phyloP scores from a whole-genome alignment of 2,329 filamentous ascomycete genomes.

The Albophoma yamanashiensis region DNA sequence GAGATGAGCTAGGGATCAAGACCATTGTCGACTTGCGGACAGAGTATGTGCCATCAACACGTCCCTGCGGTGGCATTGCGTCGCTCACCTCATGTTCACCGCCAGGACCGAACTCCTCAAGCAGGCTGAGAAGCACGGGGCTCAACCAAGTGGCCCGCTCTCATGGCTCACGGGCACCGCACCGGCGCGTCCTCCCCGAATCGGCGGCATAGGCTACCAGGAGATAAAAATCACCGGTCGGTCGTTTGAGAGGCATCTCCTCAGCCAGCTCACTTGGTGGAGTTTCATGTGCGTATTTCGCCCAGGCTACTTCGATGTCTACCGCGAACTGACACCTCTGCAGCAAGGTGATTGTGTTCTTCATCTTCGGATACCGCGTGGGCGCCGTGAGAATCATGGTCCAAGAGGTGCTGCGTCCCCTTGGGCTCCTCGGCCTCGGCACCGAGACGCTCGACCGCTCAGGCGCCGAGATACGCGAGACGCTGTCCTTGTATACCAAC shows the following conservation, averaged over 20 bases:
- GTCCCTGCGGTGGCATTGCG: not conserved
- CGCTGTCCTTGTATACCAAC: conserved; percentile 17
- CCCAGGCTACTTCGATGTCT: not conserved
- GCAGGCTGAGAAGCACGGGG: conserved; percentile 50
- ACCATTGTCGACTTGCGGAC: conserved; percentile 74
- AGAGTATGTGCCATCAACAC: conserved; percentile 34
- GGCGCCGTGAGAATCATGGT: conserved; percentile 61
- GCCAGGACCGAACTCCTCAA: conserved; percentile 61
- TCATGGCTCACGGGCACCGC: conserved; percentile 30
- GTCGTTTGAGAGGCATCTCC: conserved; percentile 56
- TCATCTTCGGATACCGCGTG: conserved; percentile 55
- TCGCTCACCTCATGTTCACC: not conserved
- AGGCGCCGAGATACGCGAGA: conserved; percentile 43
- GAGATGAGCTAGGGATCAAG: conserved; percentile 50
- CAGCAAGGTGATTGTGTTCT: conserved; percentile 44
- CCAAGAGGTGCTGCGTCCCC: conserved; percentile 58
- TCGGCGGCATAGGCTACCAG: conserved; percentile 52
- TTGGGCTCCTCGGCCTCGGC: conserved; percentile 61
- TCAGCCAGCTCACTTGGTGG: conserved; percentile 58
- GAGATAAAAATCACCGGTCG: conserved; percentile 66
- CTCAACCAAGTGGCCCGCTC: conserved; percentile 31
- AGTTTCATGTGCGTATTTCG: conserved; percentile 43
- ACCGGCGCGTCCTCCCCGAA: conserved; percentile 45
- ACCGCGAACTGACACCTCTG: not conserved
- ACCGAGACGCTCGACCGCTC: conserved; percentile 60